Evolutionary conservation across 768 basidiomycete species (phyloP), one percentile per base, ranked within the genome.

Genomic region (Boletus pseudo-olivaceus): DNA sequence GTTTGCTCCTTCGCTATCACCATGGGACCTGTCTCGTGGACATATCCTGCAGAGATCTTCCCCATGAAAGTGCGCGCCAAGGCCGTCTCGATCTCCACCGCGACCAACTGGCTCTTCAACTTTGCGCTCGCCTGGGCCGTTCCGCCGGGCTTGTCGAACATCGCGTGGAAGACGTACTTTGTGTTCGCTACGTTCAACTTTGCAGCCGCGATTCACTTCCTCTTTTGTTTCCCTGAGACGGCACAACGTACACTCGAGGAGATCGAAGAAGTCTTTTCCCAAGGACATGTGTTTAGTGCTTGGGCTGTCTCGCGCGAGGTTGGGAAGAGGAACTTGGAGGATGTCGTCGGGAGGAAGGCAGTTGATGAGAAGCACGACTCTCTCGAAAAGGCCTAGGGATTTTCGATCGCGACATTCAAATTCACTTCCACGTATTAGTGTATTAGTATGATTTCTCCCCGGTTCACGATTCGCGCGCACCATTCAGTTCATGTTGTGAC

Each of bases 171-270:
- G 72, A 89, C 80, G 2, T 90, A 88, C 71, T 88, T 88, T 70
- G 82, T 89, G 67, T 88, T 90, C 64, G 87, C 84, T 9, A 72
- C 85, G 10, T 88, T 88, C 80, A 87, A 88, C 75, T 82, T 86
- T 54, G 82, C 83, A 1, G 84, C 82, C 1, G 84, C 78, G 66
- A 72, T 88, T 49, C 87, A 89, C 61, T 75, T 90, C 55, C 74
- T 85, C 63, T 89, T 90, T 78, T 85, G 85, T 78, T 90, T 81
- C 78, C 89, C 88, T 12, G 89, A 90, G 70, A 88, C 87, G 3
- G 82, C 83, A 14, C 82, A 83, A 5, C 78, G 86, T 0, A 81
- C 85, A 3, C 79, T 91, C 9, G 89, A 91, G 69, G 88, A 91
- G 68, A 78, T 90, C 39, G 89, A 91, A 65, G 88, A 84, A 6